Evolutionary conservation across 2,329 filamentous ascomycete species (phyloP), one percentile per base, ranked within the genome.

Genomic region (Phaeophleospora eucalypticola): DNA sequence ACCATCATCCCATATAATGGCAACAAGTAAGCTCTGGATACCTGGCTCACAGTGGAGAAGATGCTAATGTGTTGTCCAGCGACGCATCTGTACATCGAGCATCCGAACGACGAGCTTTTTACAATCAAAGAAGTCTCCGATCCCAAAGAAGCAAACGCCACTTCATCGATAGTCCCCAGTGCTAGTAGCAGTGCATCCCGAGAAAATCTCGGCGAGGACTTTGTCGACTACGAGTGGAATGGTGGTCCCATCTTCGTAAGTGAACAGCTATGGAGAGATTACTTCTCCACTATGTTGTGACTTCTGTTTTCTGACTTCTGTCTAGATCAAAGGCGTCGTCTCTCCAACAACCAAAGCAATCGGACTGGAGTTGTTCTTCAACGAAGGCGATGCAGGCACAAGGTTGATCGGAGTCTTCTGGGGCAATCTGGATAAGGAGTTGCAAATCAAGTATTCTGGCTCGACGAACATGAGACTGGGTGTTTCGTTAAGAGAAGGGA

Each of bases 291-390:
- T n/a, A n/a, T n/a, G n/a, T n/a, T n/a, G n/a, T n/a, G n/a, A n/a
- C n/a, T n/a, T n/a, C n/a, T n/a, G n/a, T n/a, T n/a, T n/a, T n/a
- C n/a, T n/a, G n/a, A n/a, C n/a, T n/a, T n/a, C n/a, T 18, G 8
- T 8, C 17, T 17, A 37, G 33, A n/a, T 39, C 35, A 45, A 21
- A 20, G 43, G 35, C 8, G 33, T 45, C 21, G 36, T 39, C 3
- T 33, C 33, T 12, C 19, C 24, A 18, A 15, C 10, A 12, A 45
- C 35, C 16, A 24, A 29, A n/a, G 21, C 18, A 2, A 33, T 27
- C 8, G 15, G 14, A 20, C 27, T 39, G 10, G 35, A 39, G 4
- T 21, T 45, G 18, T 3, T 39, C 15, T 45, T 45, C 43, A 45
- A 34, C 33, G 43, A 45, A 18, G 43, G 21, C 14, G 43, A 39